A percentile compares a stretch with the other conserved stretches of the same genome.
Conservation (phyloP, 2,329 filamentous ascomycete genomes). For the Orbilia oligospora region DNA sequence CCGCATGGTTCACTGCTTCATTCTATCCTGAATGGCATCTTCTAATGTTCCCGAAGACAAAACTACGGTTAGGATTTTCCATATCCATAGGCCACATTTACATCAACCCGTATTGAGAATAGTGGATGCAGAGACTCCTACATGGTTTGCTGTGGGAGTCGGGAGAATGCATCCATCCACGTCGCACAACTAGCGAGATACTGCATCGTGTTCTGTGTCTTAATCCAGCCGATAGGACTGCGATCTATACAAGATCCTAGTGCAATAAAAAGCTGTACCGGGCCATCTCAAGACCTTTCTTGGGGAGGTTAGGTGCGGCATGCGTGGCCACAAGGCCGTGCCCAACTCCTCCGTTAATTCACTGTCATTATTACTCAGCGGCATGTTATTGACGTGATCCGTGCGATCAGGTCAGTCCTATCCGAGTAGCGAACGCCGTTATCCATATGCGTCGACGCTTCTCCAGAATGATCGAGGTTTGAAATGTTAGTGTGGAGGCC, state of each 20-base stretch:
- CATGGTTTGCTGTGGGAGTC: slow-evolving; percentile 19
- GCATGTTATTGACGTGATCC: slow-evolving; percentile 41
- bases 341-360: background rate
- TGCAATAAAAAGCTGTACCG: slow-evolving; percentile 21
- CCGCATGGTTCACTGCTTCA: slow-evolving; percentile 36
- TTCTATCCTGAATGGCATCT: slow-evolving; percentile 19
- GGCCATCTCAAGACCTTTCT: slow-evolving; percentile 15
- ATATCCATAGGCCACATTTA: background rate
- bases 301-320: slow-evolving; percentile 23
- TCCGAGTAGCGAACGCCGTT: slow-evolving; percentile 34
- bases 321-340: slow-evolving; percentile 9
- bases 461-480: slow-evolving; percentile 22
- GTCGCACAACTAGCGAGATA: slow-evolving; percentile 38
- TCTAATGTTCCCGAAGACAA: slow-evolving; percentile 39
- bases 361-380: background rate
- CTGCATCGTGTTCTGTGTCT: slow-evolving; percentile 7
- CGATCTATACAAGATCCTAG: slow-evolving; percentile 1
- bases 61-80: slow-evolving; percentile 15
- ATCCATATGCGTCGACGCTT: slow-evolving; percentile 53
- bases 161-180: slow-evolving; percentile 7
- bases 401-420: slow-evolving; percentile 26
- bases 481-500: slow-evolving; percentile 52
- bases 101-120: background rate
- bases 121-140: slow-evolving; percentile 23
- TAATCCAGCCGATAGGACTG: slow-evolving; percentile 20